Base-by-base conservation (phyloP, 2,329 filamentous ascomycete species). In the Xylariaceae sp. region DNA sequence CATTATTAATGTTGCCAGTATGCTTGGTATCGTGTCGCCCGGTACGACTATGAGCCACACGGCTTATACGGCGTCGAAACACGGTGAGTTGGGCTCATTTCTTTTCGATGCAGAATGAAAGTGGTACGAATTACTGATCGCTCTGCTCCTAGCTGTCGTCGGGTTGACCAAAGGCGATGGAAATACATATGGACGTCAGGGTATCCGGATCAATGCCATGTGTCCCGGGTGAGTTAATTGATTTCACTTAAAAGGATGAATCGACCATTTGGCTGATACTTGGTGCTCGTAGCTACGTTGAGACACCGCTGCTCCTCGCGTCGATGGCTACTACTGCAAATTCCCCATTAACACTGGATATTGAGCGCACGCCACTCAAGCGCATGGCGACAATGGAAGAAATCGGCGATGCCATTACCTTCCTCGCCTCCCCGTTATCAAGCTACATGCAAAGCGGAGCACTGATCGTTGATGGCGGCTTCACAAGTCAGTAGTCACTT, bases 151-250 rank as follows among this genome's bases (percentile, higher is more conserved):
- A 44, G 78, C 72, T 30, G 72, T 80, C 5, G 57, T 80, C 11
- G 77, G 77, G 0, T 65, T 84, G 41, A 81, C 77, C 9, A 75
- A 71, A 58, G 72, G 72, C 2, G 79, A 83, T 54, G 80, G 75
- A 1, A 71, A 74, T 43, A 69, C 71, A 1, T 83, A 82, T 64
- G 75, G 74, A 1, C 58, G 68, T 4, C 59, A 69, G 43, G 73
- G 72, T 3, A 80, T 83, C 49, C 74, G 79, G 43, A 77, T 84
- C 62, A 84, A 84, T 58, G 78, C 78, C 2, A 75, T 83, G n/a
- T 82, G 80, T 48, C 80, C 80, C 0, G 77, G 74, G 46, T 70
- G 59, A 44, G 65, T 40, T 7, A 5, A 11, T 40, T 62, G 6
- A 30, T 50, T 40, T 39, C 30, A 36, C 47, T 36, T 36, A 4